These are phyloP conservation scores for Naganishia randhawae DNA, from an alignment of 768 basidiomycete genomes.

Conservation along the genomic window DNA sequence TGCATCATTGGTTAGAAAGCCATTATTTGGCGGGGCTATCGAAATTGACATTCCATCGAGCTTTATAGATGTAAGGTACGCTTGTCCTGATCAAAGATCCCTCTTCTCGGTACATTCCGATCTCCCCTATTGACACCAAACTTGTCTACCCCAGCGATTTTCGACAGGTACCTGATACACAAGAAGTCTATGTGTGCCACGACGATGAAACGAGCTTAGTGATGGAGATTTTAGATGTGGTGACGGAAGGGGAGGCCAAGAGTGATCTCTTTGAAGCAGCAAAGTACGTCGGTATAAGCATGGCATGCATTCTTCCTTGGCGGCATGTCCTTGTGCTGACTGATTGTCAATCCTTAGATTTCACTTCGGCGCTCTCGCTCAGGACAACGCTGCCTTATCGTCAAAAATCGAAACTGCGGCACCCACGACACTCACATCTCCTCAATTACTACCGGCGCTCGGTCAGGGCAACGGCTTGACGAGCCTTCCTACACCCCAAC, in stretches of 20 bases:
- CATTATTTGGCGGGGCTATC: slow-evolving; percentile 85
- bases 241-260: slow-evolving; percentile 55
- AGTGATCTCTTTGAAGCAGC: slow-evolving; percentile 61
- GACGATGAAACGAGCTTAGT: slow-evolving; percentile 70
- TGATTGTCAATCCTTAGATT: slow-evolving; percentile 57
- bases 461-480: slow-evolving; percentile 51
- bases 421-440: slow-evolving; percentile 48
- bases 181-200: slow-evolving; percentile 82
- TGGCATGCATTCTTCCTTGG: not conserved
- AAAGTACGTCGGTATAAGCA: slow-evolving; percentile 56
- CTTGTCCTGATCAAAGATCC: no score
- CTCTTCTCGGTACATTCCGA: no score
- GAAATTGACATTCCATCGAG: slow-evolving; percentile 57
- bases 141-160: slow-evolving; percentile 56
- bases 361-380: slow-evolving; percentile 83
- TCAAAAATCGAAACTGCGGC: slow-evolving; percentile 53
- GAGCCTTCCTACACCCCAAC: slow-evolving; percentile 53
- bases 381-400: slow-evolving; percentile 74
- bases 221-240: slow-evolving; percentile 75
- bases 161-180: slow-evolving; percentile 88
- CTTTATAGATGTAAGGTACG: slow-evolving; percentile 84
- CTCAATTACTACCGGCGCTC: slow-evolving; percentile 1
- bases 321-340: not conserved
- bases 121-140: no score
- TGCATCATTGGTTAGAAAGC: not conserved